Base-by-base conservation (phyloP, 192 early-diverging fungal genomes). In the Podochytrium sp. region DNA sequence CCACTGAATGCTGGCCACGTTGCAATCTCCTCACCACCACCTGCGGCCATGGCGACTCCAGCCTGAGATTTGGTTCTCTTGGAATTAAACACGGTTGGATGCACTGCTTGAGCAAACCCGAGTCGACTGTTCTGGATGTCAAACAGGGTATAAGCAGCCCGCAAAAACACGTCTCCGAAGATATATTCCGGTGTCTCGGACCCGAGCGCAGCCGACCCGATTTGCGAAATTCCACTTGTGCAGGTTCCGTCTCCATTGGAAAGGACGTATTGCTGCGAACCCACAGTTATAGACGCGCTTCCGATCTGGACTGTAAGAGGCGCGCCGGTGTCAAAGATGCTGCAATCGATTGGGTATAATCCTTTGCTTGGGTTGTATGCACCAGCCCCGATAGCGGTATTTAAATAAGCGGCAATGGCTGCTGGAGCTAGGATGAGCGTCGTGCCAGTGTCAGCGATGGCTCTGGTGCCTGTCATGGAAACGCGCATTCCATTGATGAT, bases 381-480 rank as follows among this genome's bases (percentile, higher is more conserved):
- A 40, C 65, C 66, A 41, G 79, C 81, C 1, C 79, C 79, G 60
- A 83, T 62, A 52, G 79, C 81, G 4, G 47, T 30, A 73, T 71
- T 75, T 41, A 81, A 67, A 12, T 60, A 27, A 62, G 55, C 62
- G 10, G 79, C 74, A 29, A 61, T 71, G 5, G 63, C 27, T 33
- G 42, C 43, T 3, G 33, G 65, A 40, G 76, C 23, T 27, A 75
- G 68, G 27, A 81, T 39, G 18, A 78, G 60, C 27, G 76, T 68
- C 2, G 81, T 81, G 14, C 78, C 79, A 50, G 76, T 75, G 77
- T 80, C 78, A 30, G 73, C 78, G 66, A 82, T 80, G 30, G 62
- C 71, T 16, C 39, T 25, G 68, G 14, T 58, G 53, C 47, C 41
- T 14, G 55, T 59, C 23, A 73, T 18, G 20, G 56, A 10, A 37